Evolutionary conservation across 805 yeast species (phyloP).

Genomic region (Kluyveromyces siamensis): DNA sequence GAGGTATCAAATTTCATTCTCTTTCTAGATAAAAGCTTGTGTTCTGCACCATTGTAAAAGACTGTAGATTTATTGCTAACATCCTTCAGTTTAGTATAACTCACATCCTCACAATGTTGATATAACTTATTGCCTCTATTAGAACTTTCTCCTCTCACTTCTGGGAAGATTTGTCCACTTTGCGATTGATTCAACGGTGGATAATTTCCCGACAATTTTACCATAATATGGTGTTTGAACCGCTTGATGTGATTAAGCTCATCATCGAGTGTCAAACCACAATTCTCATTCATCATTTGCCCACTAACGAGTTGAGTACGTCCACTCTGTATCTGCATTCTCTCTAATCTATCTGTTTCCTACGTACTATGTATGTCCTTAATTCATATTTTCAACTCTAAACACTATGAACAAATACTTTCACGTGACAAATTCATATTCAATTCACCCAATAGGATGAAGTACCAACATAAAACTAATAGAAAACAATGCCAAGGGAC

Average conservation of each 20-base stretch:
- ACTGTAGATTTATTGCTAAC: slow-evolving; percentile 24
- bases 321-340: neutral
- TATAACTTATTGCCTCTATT: slow-evolving; percentile 54
- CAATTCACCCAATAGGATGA: no score
- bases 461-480: no score
- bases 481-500: no score
- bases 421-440: no score
- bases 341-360: no score
- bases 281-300: neutral
- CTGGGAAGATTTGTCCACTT: slow-evolving; percentile 21
- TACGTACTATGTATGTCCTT: no score
- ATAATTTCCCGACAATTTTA: slow-evolving; percentile 27
- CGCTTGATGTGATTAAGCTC: slow-evolving; percentile 13
- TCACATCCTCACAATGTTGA: slow-evolving; percentile 38
- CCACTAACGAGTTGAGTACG: neutral
- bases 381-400: no score
- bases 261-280: slow-evolving; percentile 2
- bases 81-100: slow-evolving; percentile 34
- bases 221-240: slow-evolving; percentile 23
- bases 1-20: slow-evolving; percentile 21
- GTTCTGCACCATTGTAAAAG: slow-evolving; percentile 30
- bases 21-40: slow-evolving; percentile 24
- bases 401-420: no score
- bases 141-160: slow-evolving; percentile 29
- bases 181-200: slow-evolving; percentile 21